Evolutionary conservation across 1,284 basidiomycete species (phyloP), one percentile per base, ranked within the genome.

Genomic region (Cutaneotrichosporon sp.): DNA sequence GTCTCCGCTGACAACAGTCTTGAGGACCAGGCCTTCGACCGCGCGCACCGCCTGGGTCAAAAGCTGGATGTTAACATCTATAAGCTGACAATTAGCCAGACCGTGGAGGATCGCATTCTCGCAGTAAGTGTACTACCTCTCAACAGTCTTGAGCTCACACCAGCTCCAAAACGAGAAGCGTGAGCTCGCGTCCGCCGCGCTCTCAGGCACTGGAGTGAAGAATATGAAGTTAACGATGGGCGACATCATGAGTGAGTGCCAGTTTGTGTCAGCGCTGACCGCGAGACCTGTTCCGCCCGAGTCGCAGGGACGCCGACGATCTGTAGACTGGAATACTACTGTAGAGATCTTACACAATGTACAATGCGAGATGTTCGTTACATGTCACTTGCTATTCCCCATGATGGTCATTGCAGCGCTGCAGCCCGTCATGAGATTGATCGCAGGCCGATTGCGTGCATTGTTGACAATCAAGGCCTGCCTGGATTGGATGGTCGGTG

Each of bases 11-110:
- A 51, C 44, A 12, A 38, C 6, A 72, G 71, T 0, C 78, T 90
- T 4, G 88, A 90, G 52, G 77, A 85, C 60, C 92, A 97, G 78
- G 92, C 92, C 0, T 94, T 94, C 64, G 94, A 97, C 71, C 86
- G 94, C 49, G 87, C 89, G 0, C 90, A 93, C 78, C 82, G 77
- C 35, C 83, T 88, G 49, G 91, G 93, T 10, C 94, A 97, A 76
- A 86, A 79, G 44, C 82, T 85, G 14, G 81, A 86, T 53, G 93
- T 97, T 34, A 84, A 87, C 68, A 93, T 97, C 61, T 92, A 85
- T 80, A 98, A 98, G 76, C 80, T 98, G 29, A 90, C 87, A 54
- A 86, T 98, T 54, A 82, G 84, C 35, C 79, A 84, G 41, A 94
- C 91, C 0, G 89, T 97, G 10, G 94, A 98, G 65, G 85, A 93